Evolutionary conservation across 1,284 basidiomycete genomes (phyloP).

Genomic region (Earliella scabrosa): DNA sequence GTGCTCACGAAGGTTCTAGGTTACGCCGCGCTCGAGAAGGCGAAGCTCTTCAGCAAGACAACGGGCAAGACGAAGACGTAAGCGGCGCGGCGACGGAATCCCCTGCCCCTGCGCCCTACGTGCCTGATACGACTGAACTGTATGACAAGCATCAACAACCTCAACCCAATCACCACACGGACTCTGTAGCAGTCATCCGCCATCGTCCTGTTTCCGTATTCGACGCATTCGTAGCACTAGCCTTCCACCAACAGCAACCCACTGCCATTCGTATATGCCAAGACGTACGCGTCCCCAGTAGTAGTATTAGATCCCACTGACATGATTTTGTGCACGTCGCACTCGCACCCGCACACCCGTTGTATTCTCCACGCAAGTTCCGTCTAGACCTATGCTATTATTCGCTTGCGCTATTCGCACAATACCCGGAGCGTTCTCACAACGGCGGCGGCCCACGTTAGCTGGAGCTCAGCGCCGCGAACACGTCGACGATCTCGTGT

Average conservation of each 20-base stretch:
- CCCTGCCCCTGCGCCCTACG: neutral
- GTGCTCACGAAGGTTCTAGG: slow-evolving; percentile 42
- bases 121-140: slow-evolving; percentile 1
- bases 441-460: no score
- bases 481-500: no score
- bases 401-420: no score
- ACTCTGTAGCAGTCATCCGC: slow-evolving; percentile 20
- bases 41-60: slow-evolving; percentile 88
- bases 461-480: no score
- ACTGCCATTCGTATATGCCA: neutral
- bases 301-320: neutral
- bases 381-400: no score
- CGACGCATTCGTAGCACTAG: slow-evolving; percentile 18
- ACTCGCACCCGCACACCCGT: no score
- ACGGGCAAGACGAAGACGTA: slow-evolving; percentile 61
- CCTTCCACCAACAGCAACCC: neutral
- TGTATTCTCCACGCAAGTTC: no score
- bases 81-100: neutral
- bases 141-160: no score
- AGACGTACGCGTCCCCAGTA: neutral
- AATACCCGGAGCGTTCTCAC: no score
- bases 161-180: neutral
- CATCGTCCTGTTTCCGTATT: neutral
- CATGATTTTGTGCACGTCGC: no score
- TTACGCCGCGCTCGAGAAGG: slow-evolving; percentile 85